Conservation (phyloP, 2,329 filamentous ascomycete species). For the Pochonia chlamydosporia region DNA sequence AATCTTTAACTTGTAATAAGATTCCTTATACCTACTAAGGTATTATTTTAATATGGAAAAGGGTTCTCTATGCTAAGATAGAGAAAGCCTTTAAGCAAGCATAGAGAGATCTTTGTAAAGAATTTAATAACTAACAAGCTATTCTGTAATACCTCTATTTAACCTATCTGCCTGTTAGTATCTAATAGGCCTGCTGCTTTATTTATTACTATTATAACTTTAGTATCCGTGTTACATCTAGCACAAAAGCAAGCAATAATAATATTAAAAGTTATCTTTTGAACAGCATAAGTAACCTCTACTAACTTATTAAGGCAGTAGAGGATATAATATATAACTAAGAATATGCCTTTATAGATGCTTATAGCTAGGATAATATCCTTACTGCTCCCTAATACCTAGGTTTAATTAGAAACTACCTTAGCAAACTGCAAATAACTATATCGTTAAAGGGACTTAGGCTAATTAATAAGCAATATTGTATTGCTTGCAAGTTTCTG, state of each 20-base stretch:
- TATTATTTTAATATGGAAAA: not conserved
- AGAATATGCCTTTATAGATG: constrained; percentile 2
- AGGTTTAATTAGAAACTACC: not conserved
- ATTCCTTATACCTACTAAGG: not conserved
- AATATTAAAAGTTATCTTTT: constrained; percentile 5
- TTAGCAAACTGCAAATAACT: not conserved
- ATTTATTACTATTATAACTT: constrained; percentile 9
- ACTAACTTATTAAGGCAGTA: constrained; percentile 5
- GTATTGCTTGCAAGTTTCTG: not conserved
- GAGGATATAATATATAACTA: constrained; percentile 3
- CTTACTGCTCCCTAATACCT: constrained; percentile 2
- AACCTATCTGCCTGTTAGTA: constrained; percentile 6
- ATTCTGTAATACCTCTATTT: constrained; percentile 4
- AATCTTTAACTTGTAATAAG: not conserved
- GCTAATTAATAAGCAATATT: not conserved
- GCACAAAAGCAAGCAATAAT: constrained; percentile 7
- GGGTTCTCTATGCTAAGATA: not conserved
- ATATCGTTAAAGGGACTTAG: not conserved
- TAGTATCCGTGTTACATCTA: constrained; percentile 5
- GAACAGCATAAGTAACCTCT: constrained; percentile 5
- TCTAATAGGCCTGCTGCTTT: constrained; percentile 9
- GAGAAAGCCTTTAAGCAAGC: not conserved
- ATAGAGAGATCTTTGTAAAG: not conserved
- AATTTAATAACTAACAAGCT: too few species aligned
- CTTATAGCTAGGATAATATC: constrained; percentile 1